Percentiles rank a stretch among this genome's conserved stretches.
phyloP scores from a whole-genome alignment of 1,139 yeast species.

The Blastobotrys persicus region DNA sequence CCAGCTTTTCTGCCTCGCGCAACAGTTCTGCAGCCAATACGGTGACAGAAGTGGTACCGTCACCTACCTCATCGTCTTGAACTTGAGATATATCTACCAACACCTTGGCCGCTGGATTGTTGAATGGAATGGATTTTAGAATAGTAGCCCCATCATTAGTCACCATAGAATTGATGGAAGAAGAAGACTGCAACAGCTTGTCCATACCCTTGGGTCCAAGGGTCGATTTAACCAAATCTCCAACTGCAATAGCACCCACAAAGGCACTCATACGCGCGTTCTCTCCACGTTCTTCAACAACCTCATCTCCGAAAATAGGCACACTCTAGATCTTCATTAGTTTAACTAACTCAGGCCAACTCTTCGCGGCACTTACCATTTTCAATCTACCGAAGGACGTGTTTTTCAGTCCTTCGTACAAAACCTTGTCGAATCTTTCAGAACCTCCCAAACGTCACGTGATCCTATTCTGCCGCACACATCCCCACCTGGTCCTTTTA shows the following conservation, averaged over 20 bases:
- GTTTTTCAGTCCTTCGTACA: neutral
- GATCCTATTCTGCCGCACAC: neutral
- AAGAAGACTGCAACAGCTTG: conserved; percentile 83
- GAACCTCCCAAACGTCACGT: neutral
- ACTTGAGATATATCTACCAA: conserved; percentile 93
- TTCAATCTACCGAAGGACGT: neutral
- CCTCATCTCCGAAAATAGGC: conserved; percentile 95
- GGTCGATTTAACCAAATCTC: conserved; percentile 93
- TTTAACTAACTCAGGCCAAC: neutral
- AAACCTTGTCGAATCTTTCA: conserved; percentile 3
- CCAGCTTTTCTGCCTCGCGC: conserved; percentile 91
- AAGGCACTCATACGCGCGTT: conserved; percentile 95
- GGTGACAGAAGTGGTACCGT: conserved; percentile 98
- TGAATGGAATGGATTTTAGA: conserved; percentile 88
- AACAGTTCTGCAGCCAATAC: conserved; percentile 88
- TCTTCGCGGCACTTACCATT: conserved; percentile 6
- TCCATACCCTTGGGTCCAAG: conserved; percentile 99
- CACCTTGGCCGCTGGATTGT: conserved; percentile 98
- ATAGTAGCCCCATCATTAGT: conserved; percentile 99
- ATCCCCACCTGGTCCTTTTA: no score
- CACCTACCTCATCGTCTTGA: conserved; percentile 98
- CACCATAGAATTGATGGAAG: conserved; percentile 72
- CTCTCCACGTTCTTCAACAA: conserved; percentile 95
- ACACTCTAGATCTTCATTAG: conserved; percentile 50
- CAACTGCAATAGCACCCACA: conserved; percentile 98